phyloP scores from a whole-genome alignment of 2,329 filamentous ascomycete genomes.

The Fusarium sp. region DNA sequence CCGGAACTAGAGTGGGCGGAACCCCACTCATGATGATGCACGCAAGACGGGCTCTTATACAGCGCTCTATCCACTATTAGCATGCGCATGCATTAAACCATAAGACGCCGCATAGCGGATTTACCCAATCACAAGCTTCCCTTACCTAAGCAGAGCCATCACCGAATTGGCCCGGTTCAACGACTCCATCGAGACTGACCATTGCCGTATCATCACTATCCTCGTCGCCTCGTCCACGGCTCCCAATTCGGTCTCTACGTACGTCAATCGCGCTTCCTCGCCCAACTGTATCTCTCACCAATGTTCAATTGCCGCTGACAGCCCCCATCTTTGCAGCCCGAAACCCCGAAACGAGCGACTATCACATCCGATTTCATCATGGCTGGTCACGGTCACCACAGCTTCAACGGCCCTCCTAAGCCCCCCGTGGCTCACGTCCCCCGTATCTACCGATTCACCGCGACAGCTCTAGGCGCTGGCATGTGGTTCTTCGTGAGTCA shows the following conservation, averaged over 20 bases:
- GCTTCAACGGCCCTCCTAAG: slow-evolving; percentile 50
- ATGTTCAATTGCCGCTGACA: not conserved
- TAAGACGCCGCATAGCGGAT: fast-evolving
- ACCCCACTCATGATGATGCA: slow-evolving; percentile 32
- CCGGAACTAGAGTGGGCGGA: slow-evolving; percentile 8
- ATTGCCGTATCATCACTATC: slow-evolving; percentile 28
- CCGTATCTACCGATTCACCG: slow-evolving; percentile 81
- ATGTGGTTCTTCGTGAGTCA: slow-evolving; percentile 98
- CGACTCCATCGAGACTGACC: slow-evolving; percentile 28
- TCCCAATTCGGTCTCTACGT: slow-evolving; percentile 37
- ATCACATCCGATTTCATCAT: slow-evolving; percentile 30
- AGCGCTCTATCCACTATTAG: not conserved
- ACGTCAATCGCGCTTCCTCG: slow-evolving; percentile 12
- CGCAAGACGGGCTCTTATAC: not conserved
- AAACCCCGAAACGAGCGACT: slow-evolving; percentile 19
- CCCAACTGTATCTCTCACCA: no score
- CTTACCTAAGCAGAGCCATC: slow-evolving; percentile 40
- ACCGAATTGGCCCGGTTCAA: slow-evolving; percentile 35
- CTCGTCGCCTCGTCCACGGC: slow-evolving; percentile 25
- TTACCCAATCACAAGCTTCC: slow-evolving; percentile 25
- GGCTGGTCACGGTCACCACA: slow-evolving; percentile 39
- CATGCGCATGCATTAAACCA: not conserved
- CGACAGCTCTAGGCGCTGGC: slow-evolving; percentile 87
- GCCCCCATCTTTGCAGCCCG: slow-evolving; percentile 2
- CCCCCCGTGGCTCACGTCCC: slow-evolving; percentile 61